A percentile compares a stretch with the other conserved stretches of the same genome.
Evolutionary conservation across 768 basidiomycete species (phyloP).

Genomic region (Megacollybia marginata): DNA sequence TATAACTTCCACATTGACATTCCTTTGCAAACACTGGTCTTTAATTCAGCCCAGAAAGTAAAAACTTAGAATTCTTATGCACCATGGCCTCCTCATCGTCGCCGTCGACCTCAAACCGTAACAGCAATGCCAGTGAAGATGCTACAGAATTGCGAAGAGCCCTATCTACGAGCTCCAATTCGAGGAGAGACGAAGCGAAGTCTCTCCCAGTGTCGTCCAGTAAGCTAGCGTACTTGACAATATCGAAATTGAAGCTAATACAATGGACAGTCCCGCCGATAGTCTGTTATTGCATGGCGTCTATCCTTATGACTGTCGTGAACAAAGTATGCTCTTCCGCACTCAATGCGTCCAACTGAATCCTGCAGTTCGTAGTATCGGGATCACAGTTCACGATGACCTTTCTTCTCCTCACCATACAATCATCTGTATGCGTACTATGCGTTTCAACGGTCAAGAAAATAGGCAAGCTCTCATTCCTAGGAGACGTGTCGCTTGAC

Average conservation of each 20-base stretch:
- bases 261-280: conserved; percentile 62
- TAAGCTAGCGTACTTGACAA: not conserved
- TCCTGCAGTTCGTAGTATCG: conserved; percentile 82
- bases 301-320: conserved; percentile 94
- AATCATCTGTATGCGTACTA: conserved; percentile 78
- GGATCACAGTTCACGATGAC: conserved; percentile 94
- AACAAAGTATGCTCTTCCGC: conserved; percentile 62
- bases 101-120: not conserved
- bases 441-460: conserved; percentile 74
- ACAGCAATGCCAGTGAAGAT: conserved; percentile 25
- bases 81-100: conserved; percentile 2
- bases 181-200: conserved; percentile 16
- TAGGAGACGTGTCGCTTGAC: too few species aligned
- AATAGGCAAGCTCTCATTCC: conserved; percentile 18
- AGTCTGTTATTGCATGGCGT: conserved; percentile 83
- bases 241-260: not conserved
- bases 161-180: conserved; percentile 17
- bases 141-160: conserved; percentile 47
- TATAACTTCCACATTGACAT: too few species aligned
- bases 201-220: conserved; percentile 19
- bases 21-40: too few species aligned
- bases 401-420: conserved; percentile 87
- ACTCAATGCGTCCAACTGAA: not conserved
- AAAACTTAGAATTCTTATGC: too few species aligned
- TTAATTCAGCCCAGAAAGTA: too few species aligned